A percentile compares a stretch with the other conserved stretches of the same genome.
Evolutionary conservation across 768 basidiomycete species (phyloP).

Genomic region (Agaricus sinodeliciosus): DNA sequence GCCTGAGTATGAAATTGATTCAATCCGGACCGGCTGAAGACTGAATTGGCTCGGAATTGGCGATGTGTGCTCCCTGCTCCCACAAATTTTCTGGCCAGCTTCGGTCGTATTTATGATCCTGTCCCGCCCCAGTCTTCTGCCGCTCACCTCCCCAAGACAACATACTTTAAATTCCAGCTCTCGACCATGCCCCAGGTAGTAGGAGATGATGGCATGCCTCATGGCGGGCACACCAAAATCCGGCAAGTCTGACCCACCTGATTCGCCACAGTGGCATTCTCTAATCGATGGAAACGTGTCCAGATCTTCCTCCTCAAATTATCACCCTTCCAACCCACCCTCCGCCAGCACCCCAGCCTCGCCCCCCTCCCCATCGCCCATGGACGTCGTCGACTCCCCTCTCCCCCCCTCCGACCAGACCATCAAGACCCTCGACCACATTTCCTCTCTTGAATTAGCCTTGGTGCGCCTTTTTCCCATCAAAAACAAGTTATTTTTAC

Average conservation of each 20-base stretch:
- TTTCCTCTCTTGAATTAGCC: constrained; percentile 21
- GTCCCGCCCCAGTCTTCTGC: constrained; percentile 9
- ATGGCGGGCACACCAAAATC: neutral
- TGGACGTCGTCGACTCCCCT: constrained; percentile 9
- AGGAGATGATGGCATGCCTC: neutral
- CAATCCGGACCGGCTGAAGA: constrained; percentile 3
- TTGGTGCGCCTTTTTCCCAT: constrained; percentile 17
- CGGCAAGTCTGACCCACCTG: constrained; percentile 6
- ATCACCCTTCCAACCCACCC: neutral
- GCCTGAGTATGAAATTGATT: no score
- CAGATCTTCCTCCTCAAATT: constrained; percentile 8
- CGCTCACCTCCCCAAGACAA: constrained; percentile 4
- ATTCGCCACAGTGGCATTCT: neutral
- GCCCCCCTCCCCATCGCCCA: neutral
- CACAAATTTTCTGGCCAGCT: constrained; percentile 7
- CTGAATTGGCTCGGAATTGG: neutral
- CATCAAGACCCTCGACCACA: constrained; percentile 19
- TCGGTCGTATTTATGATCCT: constrained; percentile 11
- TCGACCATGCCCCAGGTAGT: neutral
- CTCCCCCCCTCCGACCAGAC: constrained; percentile 8
- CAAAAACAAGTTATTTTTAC: neutral
- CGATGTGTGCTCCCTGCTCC: neutral
- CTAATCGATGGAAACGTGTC: constrained; percentile 12
- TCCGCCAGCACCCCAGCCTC: neutral
- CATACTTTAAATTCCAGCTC: neutral